Conservation (phyloP, 1,284 basidiomycete species). For the Cutaneotrichosporon mucoides region DNA sequence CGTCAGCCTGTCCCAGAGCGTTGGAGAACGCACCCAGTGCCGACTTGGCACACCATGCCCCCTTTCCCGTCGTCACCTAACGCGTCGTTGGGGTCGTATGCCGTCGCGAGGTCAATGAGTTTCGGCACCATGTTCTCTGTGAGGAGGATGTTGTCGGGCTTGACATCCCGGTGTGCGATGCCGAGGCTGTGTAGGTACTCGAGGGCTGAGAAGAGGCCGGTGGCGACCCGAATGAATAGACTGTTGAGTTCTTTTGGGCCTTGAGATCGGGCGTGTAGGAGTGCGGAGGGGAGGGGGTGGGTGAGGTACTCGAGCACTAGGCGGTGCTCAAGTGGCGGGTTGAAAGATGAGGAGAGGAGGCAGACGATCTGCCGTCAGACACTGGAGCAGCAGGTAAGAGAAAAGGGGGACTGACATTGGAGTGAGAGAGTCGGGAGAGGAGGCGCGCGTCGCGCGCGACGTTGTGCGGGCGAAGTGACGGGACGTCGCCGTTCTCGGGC, state of each 20-base stretch:
- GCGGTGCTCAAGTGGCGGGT: background rate
- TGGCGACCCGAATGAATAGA: slow-evolving; percentile 57
- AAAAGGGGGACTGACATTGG: background rate
- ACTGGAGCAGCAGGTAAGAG: background rate
- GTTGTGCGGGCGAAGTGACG: slow-evolving; percentile 10
- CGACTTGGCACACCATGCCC: slow-evolving; percentile 73
- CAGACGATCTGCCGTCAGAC: slow-evolving; percentile 15
- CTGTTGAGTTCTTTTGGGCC: too few relatives aligned
- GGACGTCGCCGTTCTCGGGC: slow-evolving; percentile 3
- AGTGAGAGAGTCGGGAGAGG: background rate
- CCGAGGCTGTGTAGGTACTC: slow-evolving; percentile 79
- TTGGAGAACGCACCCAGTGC: slow-evolving; percentile 58
- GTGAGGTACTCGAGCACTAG: slow-evolving; percentile 13
- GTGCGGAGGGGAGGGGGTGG: background rate
- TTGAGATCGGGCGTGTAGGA: background rate
- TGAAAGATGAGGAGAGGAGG: slow-evolving; percentile 7
- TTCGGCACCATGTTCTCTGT: slow-evolving; percentile 56
- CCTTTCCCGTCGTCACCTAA: slow-evolving; percentile 11
- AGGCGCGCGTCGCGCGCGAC: slow-evolving; percentile 13
- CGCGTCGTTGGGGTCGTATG: slow-evolving; percentile 50
- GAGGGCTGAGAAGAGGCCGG: slow-evolving; percentile 64
- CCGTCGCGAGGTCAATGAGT: slow-evolving; percentile 85
- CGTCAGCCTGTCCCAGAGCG: background rate
- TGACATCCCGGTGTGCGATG: slow-evolving; percentile 86
- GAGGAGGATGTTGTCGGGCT: slow-evolving; percentile 77